Conservation (phyloP, 2,329 filamentous ascomycete genomes). For the Coniochaeta sp. region DNA sequence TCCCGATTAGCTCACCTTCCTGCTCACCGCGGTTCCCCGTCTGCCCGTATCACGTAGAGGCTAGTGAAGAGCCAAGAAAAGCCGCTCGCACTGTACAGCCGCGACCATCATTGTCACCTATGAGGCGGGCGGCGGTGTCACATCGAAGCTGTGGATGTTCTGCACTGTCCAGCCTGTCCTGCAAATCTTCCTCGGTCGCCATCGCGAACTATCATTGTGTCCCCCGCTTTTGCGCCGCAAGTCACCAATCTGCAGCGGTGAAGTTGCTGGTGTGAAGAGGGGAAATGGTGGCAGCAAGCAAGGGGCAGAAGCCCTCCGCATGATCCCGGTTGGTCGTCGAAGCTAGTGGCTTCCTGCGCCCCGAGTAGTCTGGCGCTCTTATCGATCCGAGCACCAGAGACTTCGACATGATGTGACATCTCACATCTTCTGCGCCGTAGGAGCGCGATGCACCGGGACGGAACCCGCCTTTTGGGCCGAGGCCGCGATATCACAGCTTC, state of each 20-base stretch:
- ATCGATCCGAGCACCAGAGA: slow-evolving; percentile 17
- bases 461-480: not conserved
- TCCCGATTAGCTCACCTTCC: not conserved
- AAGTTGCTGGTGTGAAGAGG: too few relatives aligned
- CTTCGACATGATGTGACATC: not conserved
- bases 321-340: too few relatives aligned
- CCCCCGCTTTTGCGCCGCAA: slow-evolving; percentile 17
- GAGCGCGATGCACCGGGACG: not conserved
- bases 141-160: not conserved
- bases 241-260: slow-evolving; percentile 9
- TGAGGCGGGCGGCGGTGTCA: not conserved
- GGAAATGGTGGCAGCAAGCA: too few relatives aligned
- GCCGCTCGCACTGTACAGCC: not conserved
- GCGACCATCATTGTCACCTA: not conserved
- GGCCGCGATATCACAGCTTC: too few relatives aligned
- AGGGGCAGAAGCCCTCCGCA: too few relatives aligned
- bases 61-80: not conserved
- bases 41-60: too few relatives aligned
- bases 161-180: slow-evolving; percentile 13
- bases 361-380: slow-evolving; percentile 11
- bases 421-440: not conserved
- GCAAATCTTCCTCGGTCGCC: slow-evolving; percentile 17
- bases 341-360: too few relatives aligned
- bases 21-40: not conserved
- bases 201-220: slow-evolving; percentile 18